Evolutionary conservation across 805 yeast species (phyloP).

Genomic region (Teunomyces panamensis): DNA sequence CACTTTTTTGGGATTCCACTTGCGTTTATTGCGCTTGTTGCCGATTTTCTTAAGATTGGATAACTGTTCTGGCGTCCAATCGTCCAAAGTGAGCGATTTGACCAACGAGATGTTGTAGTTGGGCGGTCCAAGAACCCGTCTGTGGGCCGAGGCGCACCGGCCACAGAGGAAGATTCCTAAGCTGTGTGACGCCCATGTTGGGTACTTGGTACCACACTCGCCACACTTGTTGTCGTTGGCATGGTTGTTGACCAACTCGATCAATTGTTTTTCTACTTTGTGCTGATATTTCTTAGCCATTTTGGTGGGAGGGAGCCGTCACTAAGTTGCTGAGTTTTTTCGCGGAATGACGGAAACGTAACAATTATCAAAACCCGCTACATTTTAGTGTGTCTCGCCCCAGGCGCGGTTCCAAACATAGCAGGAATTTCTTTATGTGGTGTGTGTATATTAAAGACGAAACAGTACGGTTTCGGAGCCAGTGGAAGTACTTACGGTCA

Average conservation of each 20-base stretch:
- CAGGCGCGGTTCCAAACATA: no score
- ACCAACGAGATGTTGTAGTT: slow-evolving; percentile 54
- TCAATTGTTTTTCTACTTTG: slow-evolving; percentile 48
- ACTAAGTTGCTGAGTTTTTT: neutral
- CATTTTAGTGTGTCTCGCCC: no score
- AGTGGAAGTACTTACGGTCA: neutral
- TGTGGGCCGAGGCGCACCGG: slow-evolving; percentile 77
- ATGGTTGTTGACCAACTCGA: slow-evolving; percentile 55
- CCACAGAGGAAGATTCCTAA: slow-evolving; percentile 79
- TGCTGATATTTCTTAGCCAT: slow-evolving; percentile 42
- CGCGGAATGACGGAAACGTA: neutral
- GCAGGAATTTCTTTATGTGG: neutral
- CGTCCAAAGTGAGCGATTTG: slow-evolving; percentile 70
- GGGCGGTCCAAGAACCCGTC: slow-evolving; percentile 53
- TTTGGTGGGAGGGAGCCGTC: neutral
- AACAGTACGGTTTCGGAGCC: neutral
- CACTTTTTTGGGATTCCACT: slow-evolving; percentile 67
- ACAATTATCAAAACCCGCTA: neutral
- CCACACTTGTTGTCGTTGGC: slow-evolving; percentile 72
- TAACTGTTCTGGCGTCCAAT: slow-evolving; percentile 61
- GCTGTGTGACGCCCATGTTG: slow-evolving; percentile 53
- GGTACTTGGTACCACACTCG: slow-evolving; percentile 67
- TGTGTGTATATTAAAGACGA: neutral
- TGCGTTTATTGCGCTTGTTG: slow-evolving; percentile 53
- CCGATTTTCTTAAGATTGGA: slow-evolving; percentile 48